Percentiles rank a stretch among this genome's conserved stretches.
phyloP scores from a whole-genome alignment of 352 stramenopile genomes.

The Phytophthora capsici region DNA sequence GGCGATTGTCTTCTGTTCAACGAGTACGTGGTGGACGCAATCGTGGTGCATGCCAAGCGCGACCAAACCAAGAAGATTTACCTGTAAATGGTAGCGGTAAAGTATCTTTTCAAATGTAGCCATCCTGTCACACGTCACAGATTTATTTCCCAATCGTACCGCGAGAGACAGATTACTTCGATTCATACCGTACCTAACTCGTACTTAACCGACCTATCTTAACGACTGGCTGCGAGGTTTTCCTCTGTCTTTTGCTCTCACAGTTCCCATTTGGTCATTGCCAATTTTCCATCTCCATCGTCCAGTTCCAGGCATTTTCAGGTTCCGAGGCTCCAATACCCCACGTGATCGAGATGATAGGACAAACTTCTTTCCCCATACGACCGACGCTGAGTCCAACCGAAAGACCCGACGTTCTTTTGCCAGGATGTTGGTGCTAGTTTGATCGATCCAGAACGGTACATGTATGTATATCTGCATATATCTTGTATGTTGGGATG shows the following conservation, averaged over 20 bases:
- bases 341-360: constrained; percentile 74
- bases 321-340: constrained; percentile 3
- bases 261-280: constrained; percentile 8
- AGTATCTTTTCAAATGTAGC: constrained; percentile 1
- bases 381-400: constrained; percentile 74
- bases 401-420: constrained; percentile 76
- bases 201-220: constrained; percentile 5
- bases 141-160: constrained; percentile 11
- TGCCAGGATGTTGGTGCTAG: constrained; percentile 69
- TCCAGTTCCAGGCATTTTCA: constrained; percentile 1
- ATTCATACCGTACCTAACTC: constrained; percentile 8
- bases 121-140: constrained; percentile 18
- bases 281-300: constrained; percentile 16
- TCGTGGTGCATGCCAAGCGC: constrained; percentile 64
- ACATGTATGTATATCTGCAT: constrained; percentile 26
- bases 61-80: constrained; percentile 71
- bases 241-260: not conserved
- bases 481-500: constrained; percentile 14
- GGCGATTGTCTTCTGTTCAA: constrained; percentile 71
- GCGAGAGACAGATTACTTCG: constrained; percentile 14
- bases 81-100: constrained; percentile 39
- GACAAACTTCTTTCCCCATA: constrained; percentile 87
- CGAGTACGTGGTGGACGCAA: constrained; percentile 70
- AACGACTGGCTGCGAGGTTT: constrained; percentile 29
- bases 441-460: constrained; percentile 60